These are phyloP conservation scores for Dittrichia graveolens DNA, from an alignment of 129 eudicot species.

Conservation along the genomic window DNA sequence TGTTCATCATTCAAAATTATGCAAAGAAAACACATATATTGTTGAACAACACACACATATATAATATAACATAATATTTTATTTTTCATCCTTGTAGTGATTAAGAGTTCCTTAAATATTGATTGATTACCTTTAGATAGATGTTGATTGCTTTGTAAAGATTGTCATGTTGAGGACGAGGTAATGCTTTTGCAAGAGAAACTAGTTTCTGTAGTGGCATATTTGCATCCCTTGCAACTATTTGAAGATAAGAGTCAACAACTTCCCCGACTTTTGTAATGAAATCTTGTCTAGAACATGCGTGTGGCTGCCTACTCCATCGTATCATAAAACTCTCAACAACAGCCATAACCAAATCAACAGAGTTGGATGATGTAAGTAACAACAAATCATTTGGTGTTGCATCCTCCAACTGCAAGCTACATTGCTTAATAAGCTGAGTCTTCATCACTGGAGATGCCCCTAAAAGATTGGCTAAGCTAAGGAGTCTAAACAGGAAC, in stretches of 20 bases:
- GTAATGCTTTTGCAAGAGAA: conserved; percentile 64
- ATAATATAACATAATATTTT: neutral
- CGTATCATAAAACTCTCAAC: conserved; percentile 59
- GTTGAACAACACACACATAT: neutral
- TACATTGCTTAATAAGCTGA: conserved; percentile 50
- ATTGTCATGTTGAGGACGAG: conserved; percentile 66
- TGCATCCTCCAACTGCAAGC: conserved; percentile 75
- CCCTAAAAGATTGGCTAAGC: conserved; percentile 43
- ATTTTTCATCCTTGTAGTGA: too few species aligned
- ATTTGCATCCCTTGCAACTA: conserved; percentile 52
- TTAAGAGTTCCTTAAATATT: too few species aligned
- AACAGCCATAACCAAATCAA: conserved; percentile 46
- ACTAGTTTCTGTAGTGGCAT: conserved; percentile 54
- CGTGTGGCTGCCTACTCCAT: conserved; percentile 45
- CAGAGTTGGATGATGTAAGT: conserved; percentile 33
- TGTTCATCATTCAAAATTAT: conserved; percentile 20
- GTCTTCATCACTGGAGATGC: conserved; percentile 53
- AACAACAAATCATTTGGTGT: conserved; percentile 52
- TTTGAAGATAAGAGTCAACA: conserved; percentile 65
- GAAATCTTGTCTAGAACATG: conserved; percentile 29
- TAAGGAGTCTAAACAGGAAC: conserved; percentile 63
- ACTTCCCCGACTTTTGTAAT: conserved; percentile 57
- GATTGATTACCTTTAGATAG: conserved; percentile 52
- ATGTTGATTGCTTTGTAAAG: conserved; percentile 74
- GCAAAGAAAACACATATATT: too few species aligned